Evolutionary conservation across 2,329 filamentous ascomycete genomes (phyloP).

Genomic region (Tolypocladium paradoxum): DNA sequence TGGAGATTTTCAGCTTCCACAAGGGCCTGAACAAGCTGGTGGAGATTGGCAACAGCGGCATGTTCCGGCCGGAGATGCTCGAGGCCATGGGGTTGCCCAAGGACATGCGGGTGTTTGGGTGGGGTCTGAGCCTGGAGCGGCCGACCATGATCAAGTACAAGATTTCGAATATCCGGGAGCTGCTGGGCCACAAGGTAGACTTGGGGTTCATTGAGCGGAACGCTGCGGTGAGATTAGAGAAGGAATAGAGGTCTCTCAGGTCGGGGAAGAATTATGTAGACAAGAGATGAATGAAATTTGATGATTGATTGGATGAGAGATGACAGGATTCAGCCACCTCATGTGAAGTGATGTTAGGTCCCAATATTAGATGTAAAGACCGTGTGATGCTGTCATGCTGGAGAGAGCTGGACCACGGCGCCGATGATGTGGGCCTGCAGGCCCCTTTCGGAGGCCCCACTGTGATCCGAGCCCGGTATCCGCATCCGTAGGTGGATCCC

Average conservation of each 20-base stretch:
- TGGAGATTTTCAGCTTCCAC: conserved; percentile 98
- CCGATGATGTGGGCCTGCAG: not conserved
- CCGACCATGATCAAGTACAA: conserved; percentile 97
- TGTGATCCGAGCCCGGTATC: not conserved
- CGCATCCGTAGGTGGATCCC: not conserved
- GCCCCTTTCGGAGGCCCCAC: not conserved
- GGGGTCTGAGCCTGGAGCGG: conserved; percentile 81
- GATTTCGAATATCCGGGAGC: conserved; percentile 81
- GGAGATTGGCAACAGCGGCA: conserved; percentile 95
- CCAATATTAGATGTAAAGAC: too few species aligned
- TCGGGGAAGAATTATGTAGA: not conserved
- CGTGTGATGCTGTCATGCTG: not conserved
- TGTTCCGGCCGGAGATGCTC: conserved; percentile 98
- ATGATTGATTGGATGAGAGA: not conserved
- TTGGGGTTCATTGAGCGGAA: conserved; percentile 86
- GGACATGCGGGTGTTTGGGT: conserved; percentile 89
- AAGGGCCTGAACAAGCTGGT: conserved; percentile 81
- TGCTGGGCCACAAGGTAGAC: conserved; percentile 93
- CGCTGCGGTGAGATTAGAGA: conserved; percentile 81
- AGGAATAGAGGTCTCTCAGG: conserved; percentile 43
- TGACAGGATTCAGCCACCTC: too few species aligned
- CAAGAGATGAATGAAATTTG: not conserved
- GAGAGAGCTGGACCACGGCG: not conserved
- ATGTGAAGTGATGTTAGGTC: too few species aligned
- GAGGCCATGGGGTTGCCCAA: conserved; percentile 88